These are phyloP conservation scores for Sphaerulina populicola DNA, from an alignment of 2,329 filamentous ascomycete species.

Conservation along the genomic window DNA sequence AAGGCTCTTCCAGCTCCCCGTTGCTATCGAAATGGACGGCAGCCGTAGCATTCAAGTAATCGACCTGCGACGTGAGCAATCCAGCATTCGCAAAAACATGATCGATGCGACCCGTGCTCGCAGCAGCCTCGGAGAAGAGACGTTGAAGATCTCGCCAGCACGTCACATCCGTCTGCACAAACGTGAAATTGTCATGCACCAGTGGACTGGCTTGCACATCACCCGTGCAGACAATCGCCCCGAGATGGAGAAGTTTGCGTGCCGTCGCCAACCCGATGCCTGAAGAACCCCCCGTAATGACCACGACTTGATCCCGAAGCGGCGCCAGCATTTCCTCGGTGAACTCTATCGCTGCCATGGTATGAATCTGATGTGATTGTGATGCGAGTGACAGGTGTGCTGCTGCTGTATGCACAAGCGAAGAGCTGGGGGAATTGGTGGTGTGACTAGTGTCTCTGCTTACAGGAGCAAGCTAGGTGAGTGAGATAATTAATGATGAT, in stretches of 20 bases:
- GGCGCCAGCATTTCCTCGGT: no score
- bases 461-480: no score
- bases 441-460: no score
- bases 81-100: slow-evolving; percentile 51
- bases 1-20: slow-evolving; percentile 28
- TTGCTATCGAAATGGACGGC: slow-evolving; percentile 38
- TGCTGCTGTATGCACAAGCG: no score
- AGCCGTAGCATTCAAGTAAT: slow-evolving; percentile 22
- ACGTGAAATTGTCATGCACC: slow-evolving; percentile 31
- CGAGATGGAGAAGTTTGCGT: slow-evolving; percentile 44
- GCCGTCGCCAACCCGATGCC: slow-evolving; percentile 54
- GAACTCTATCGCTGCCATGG: no score
- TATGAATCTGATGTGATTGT: no score
- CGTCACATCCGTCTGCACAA: slow-evolving; percentile 43
- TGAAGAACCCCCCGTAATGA: slow-evolving; percentile 46
- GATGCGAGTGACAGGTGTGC: no score
- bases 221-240: slow-evolving; percentile 48
- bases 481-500: no score
- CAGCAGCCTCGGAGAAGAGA: slow-evolving; percentile 46
- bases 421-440: no score
- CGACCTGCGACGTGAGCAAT: slow-evolving; percentile 41
- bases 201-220: slow-evolving; percentile 44
- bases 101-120: slow-evolving; percentile 39
- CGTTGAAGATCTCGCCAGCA: slow-evolving; percentile 44
- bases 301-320: slow-evolving; percentile 22